Evolutionary conservation across 1,139 yeast species (phyloP).

Genomic region (Pichia cactophila): DNA sequence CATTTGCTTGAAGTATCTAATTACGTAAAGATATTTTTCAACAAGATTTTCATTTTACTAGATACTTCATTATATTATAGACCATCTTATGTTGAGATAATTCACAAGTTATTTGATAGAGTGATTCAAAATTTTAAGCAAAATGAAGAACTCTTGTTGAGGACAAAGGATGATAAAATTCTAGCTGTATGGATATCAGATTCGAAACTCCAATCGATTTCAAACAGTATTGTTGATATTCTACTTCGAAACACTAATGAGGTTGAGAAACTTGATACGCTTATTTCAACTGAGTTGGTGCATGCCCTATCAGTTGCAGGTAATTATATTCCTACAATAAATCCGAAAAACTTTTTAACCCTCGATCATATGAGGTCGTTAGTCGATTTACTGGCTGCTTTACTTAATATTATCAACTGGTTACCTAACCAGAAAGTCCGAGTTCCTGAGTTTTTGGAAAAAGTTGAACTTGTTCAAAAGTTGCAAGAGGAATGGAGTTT

Average conservation of each 20-base stretch:
- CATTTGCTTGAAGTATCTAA: conserved; percentile 42
- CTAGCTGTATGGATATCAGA: conserved; percentile 23
- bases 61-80: conserved; percentile 57
- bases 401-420: conserved; percentile 48
- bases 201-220: conserved; percentile 14
- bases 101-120: conserved; percentile 31
- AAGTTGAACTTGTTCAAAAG: conserved; percentile 13
- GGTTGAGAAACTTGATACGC: not conserved
- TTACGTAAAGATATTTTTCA: conserved; percentile 44
- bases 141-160: conserved; percentile 15
- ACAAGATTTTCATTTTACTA: conserved; percentile 44
- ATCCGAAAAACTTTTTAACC: conserved; percentile 19
- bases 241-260: conserved; percentile 4
- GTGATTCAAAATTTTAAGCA: conserved; percentile 18
- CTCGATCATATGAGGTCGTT: conserved; percentile 35
- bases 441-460: conserved; percentile 29
- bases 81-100: conserved; percentile 41
- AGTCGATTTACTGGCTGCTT: conserved; percentile 40
- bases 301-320: conserved; percentile 17
- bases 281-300: conserved; percentile 17
- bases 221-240: conserved; percentile 18
- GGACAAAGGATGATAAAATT: conserved; percentile 12
- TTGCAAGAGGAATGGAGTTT: conserved; percentile 27
- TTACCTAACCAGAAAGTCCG: conserved; percentile 42
- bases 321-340: conserved; percentile 13